Percentiles rank a stretch among this genome's conserved stretches.
phyloP scores from a whole-genome alignment of 192 early-diverging fungal genomes.

The Allomyces arbusculus region DNA sequence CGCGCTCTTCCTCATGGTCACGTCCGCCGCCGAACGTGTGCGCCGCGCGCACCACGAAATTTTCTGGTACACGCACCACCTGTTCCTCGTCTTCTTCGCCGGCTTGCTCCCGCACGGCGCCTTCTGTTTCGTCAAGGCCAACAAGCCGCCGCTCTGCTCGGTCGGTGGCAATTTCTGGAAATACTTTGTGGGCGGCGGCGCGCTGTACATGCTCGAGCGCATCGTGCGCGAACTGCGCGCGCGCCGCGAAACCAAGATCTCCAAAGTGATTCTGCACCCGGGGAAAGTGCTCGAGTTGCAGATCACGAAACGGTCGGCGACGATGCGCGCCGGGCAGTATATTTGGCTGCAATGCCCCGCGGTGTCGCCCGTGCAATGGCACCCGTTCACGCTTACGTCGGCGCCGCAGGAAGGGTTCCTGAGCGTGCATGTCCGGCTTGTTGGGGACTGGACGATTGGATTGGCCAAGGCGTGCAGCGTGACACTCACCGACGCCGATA shows the following conservation, averaged over 20 bases:
- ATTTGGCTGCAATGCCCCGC: constrained; percentile 57
- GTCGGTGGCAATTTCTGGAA: constrained; percentile 22
- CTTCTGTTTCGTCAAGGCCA: constrained; percentile 61
- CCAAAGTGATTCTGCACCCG: constrained; percentile 66
- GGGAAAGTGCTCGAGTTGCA: constrained; percentile 68
- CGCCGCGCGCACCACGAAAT: constrained; percentile 43
- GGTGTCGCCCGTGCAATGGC: constrained; percentile 52
- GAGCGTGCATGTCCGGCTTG: constrained; percentile 52
- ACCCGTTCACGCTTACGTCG: constrained; percentile 67
- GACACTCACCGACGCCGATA: not conserved
- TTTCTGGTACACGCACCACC: constrained; percentile 75
- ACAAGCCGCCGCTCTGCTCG: constrained; percentile 18
- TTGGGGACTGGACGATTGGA: constrained; percentile 49
- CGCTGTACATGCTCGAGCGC: constrained; percentile 51
- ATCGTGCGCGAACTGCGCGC: constrained; percentile 50
- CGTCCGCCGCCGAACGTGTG: constrained; percentile 40
- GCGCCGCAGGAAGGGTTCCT: constrained; percentile 57
- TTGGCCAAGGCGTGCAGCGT: constrained; percentile 29
- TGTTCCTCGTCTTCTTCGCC: constrained; percentile 68
- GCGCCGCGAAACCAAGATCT: constrained; percentile 39
- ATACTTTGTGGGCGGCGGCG: constrained; percentile 29
- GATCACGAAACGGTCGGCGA: constrained; percentile 40
- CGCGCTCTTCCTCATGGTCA: constrained; percentile 54
- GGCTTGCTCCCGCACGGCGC: constrained; percentile 57
- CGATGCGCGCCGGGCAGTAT: constrained; percentile 53